Conservation (phyloP, 495 filamentous ascomycete genomes). For the Penicillium bovifimosum region DNA sequence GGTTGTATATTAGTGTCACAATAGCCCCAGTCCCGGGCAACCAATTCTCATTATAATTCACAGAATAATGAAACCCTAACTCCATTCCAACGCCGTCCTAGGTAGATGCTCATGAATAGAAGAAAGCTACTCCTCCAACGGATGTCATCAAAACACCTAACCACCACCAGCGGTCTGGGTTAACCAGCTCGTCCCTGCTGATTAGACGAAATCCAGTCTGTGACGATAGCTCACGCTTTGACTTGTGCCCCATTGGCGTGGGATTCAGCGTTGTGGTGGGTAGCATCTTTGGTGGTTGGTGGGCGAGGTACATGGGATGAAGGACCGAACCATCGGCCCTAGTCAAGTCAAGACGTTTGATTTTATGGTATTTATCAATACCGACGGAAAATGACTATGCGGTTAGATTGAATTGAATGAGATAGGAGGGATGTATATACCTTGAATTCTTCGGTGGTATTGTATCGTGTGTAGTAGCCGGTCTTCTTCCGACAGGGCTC, state of each 20-base stretch:
- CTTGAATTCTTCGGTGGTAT: constrained; percentile 60
- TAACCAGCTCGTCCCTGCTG: constrained; percentile 42
- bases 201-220: constrained; percentile 21
- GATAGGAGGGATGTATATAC: constrained; percentile 30
- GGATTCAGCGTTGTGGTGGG: constrained; percentile 66
- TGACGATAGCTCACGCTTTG: constrained; percentile 16
- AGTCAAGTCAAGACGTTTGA: constrained; percentile 61
- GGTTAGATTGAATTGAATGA: constrained; percentile 13
- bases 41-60: constrained; percentile 4
- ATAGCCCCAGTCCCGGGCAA: constrained; percentile 11
- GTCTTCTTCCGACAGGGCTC: constrained; percentile 54
- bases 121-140: constrained; percentile 44
- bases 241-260: constrained; percentile 20
- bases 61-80: not conserved
- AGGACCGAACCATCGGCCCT: constrained; percentile 60
- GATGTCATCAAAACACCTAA: constrained; percentile 62
- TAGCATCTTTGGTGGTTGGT: constrained; percentile 67
- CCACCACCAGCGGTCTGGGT: constrained; percentile 64
- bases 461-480: constrained; percentile 61
- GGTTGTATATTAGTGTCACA: constrained; percentile 19
- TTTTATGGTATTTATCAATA: constrained; percentile 56
- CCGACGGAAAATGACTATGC: constrained; percentile 56
- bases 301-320: constrained; percentile 69
- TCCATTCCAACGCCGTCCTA: not conserved
- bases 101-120: constrained; percentile 27